Conservation (phyloP, 768 basidiomycete genomes). For the Cubamyces lactineus region DNA sequence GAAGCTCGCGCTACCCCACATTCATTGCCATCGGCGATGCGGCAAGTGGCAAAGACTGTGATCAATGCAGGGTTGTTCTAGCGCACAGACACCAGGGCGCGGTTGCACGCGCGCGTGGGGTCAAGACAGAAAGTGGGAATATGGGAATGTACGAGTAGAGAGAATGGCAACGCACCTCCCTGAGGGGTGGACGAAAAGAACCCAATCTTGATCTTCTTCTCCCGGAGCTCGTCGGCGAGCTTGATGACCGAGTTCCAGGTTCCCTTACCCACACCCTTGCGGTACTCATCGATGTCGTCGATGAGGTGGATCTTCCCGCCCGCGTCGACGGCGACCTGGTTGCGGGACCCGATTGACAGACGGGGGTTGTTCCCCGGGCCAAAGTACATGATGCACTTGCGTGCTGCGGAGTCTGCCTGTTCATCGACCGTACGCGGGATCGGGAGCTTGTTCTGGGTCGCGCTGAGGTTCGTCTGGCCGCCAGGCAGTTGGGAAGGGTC, state of each 20-base stretch:
- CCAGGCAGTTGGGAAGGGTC: slow-evolving; percentile 55
- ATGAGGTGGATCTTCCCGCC: slow-evolving; percentile 85
- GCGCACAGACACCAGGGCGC: background rate
- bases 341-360: slow-evolving; percentile 77
- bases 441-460: slow-evolving; percentile 62
- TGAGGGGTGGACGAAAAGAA: slow-evolving; percentile 97
- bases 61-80: background rate
- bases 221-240: slow-evolving; percentile 81
- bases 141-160: background rate
- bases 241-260: slow-evolving; percentile 85
- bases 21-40: background rate
- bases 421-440: slow-evolving; percentile 80
- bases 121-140: background rate
- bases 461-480: slow-evolving; percentile 41
- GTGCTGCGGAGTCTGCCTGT: slow-evolving; percentile 84
- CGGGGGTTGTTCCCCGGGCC: slow-evolving; percentile 85
- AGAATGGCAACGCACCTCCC: slow-evolving; percentile 60
- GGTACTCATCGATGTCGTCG: slow-evolving; percentile 80
- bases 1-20: slow-evolving; percentile 19
- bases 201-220: slow-evolving; percentile 86
- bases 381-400: slow-evolving; percentile 83
- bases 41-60: background rate
- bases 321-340: slow-evolving; percentile 88
- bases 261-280: slow-evolving; percentile 67
- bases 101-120: background rate